Conservation (phyloP, 805 yeast species). For the Nakazawaea ishiwadae region DNA sequence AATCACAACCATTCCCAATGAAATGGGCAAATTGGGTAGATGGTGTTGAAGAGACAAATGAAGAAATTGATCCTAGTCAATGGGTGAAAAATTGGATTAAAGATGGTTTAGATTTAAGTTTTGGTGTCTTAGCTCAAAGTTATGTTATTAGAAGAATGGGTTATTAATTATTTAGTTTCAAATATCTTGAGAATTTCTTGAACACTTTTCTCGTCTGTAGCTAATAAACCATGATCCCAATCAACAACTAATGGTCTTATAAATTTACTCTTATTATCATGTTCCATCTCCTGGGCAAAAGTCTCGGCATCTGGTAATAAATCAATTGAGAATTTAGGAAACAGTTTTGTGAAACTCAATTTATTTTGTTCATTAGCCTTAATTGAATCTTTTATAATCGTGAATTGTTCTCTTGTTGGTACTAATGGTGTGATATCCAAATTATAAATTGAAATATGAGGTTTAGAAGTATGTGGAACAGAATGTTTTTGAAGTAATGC, state of each 20-base stretch:
- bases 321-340: constrained; percentile 6
- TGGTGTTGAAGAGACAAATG: constrained; percentile 25
- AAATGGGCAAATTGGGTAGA: constrained; percentile 95
- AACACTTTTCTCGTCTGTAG: constrained; percentile 41
- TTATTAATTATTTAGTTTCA: constrained; percentile 23
- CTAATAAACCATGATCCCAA: constrained; percentile 55
- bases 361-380: neutral
- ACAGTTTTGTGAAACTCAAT: constrained; percentile 1
- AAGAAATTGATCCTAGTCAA: constrained; percentile 61
- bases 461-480: neutral
- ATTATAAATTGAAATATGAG: neutral
- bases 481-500: constrained; percentile 2
- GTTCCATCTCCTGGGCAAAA: too few relatives aligned
- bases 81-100: constrained; percentile 81
- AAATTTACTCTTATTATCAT: constrained; percentile 16
- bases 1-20: constrained; percentile 86
- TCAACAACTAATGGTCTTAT: constrained; percentile 52
- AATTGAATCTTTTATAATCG: too few relatives aligned
- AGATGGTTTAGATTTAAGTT: constrained; percentile 69
- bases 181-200: constrained; percentile 30
- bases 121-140: constrained; percentile 86
- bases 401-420: constrained; percentile 11
- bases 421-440: constrained; percentile 1
- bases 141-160: constrained; percentile 93
- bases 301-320: too few relatives aligned